Conservation (phyloP, 306 rosid genomes). For the Prunus salicina region DNA sequence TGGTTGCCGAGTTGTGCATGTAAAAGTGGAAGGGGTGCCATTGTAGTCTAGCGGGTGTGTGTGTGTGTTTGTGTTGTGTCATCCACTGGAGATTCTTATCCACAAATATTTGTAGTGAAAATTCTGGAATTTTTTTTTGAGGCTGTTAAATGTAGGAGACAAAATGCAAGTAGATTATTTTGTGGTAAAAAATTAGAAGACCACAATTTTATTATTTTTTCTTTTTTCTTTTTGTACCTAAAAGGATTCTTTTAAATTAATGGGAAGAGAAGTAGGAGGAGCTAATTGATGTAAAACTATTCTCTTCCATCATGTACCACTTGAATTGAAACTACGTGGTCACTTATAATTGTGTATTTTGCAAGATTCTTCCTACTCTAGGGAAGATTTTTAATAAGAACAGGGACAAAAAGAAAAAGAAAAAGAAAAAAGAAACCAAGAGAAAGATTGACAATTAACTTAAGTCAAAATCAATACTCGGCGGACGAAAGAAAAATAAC, state of each 20-base stretch:
- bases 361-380: neutral
- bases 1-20: constrained; percentile 34
- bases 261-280: too few relatives aligned
- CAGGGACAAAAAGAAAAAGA: neutral
- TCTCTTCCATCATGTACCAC: neutral
- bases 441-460: neutral
- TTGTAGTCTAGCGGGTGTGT: constrained; percentile 28
- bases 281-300: too few relatives aligned
- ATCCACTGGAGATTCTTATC: constrained; percentile 65
- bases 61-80: constrained; percentile 50
- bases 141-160: constrained; percentile 32
- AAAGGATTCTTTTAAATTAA: too few relatives aligned
- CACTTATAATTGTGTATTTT: neutral
- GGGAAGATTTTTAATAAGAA: neutral
- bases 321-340: constrained; percentile 12
- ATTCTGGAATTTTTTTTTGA: constrained; percentile 46
- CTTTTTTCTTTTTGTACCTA: neutral
- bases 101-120: constrained; percentile 53
- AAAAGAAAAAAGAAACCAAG: neutral
- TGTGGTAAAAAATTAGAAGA: constrained; percentile 5
- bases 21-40: neutral
- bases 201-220: neutral
- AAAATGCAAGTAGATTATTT: constrained; percentile 10
- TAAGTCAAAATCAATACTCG: neutral
- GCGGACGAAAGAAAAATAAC: too few relatives aligned